Conservation (phyloP, 208 protist genomes). For the Leishmania braziliensis region DNA sequence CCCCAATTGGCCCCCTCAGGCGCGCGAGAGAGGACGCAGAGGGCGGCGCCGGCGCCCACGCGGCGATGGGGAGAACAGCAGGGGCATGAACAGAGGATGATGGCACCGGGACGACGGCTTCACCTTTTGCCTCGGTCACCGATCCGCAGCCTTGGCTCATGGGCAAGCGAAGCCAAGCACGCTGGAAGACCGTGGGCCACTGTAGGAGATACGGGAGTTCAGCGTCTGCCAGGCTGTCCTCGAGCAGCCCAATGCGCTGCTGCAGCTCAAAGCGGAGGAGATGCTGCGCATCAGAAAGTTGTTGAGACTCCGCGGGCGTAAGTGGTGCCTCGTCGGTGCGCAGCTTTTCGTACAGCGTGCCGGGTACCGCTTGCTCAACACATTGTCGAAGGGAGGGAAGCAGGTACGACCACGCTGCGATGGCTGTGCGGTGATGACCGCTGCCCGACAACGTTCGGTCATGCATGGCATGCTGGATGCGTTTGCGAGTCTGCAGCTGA, state of each 20-base stretch:
- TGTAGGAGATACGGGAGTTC: constrained; percentile 55
- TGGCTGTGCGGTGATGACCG: constrained; percentile 28
- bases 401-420: constrained; percentile 69
- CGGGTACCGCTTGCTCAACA: constrained; percentile 33
- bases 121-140: background rate
- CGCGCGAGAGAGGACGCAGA: background rate
- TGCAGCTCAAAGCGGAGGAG: constrained; percentile 79
- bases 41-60: background rate
- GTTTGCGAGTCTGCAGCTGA: constrained; percentile 68
- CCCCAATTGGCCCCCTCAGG: background rate
- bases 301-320: constrained; percentile 22
- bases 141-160: background rate
- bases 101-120: background rate
- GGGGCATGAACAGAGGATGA: background rate
- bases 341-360: constrained; percentile 39
- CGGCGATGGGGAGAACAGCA: background rate
- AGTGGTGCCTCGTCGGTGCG: constrained; percentile 17
- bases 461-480: constrained; percentile 40
- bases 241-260: constrained; percentile 68
- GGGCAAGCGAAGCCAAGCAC: constrained; percentile 65
- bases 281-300: constrained; percentile 40
- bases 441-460: constrained; percentile 29
- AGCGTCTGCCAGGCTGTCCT: constrained; percentile 75
- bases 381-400: constrained; percentile 49
- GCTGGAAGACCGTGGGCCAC: constrained; percentile 61